phyloP scores from a whole-genome alignment of 2,329 filamentous ascomycete genomes.

The Davidsoniella australis region DNA sequence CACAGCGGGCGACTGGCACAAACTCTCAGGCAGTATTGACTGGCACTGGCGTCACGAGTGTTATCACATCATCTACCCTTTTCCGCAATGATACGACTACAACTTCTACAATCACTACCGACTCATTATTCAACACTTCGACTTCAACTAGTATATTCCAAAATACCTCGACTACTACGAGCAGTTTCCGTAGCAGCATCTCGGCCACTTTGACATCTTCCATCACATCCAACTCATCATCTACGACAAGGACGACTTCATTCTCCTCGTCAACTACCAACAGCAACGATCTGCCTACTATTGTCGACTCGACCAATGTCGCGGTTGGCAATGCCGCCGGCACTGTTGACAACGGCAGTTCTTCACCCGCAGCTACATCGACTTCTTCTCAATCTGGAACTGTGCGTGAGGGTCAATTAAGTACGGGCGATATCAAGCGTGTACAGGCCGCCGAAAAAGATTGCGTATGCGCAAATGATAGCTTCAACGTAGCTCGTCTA shows the following conservation, averaged over 20 bases:
- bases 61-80: too few relatives aligned
- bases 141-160: neutral
- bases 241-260: conserved; percentile 1
- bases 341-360: neutral
- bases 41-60: too few relatives aligned
- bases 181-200: neutral
- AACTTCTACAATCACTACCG: too few relatives aligned
- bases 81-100: too few relatives aligned
- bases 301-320: conserved; percentile 10
- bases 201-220: neutral
- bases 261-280: neutral
- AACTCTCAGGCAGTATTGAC: too few relatives aligned
- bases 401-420: conserved; percentile 10
- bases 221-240: neutral
- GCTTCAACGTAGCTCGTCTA: conserved; percentile 24
- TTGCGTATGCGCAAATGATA: conserved; percentile 24
- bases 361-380: neutral
- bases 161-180: neutral
- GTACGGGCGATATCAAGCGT: conserved; percentile 13
- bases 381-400: neutral
- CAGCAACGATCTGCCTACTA: conserved; percentile 3
- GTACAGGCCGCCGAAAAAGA: conserved; percentile 18
- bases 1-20: too few relatives aligned
- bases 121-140: too few relatives aligned
- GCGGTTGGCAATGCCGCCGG: conserved; percentile 13